phyloP scores from a whole-genome alignment of 345 rosid genomes.

The Trapa incisa region DNA sequence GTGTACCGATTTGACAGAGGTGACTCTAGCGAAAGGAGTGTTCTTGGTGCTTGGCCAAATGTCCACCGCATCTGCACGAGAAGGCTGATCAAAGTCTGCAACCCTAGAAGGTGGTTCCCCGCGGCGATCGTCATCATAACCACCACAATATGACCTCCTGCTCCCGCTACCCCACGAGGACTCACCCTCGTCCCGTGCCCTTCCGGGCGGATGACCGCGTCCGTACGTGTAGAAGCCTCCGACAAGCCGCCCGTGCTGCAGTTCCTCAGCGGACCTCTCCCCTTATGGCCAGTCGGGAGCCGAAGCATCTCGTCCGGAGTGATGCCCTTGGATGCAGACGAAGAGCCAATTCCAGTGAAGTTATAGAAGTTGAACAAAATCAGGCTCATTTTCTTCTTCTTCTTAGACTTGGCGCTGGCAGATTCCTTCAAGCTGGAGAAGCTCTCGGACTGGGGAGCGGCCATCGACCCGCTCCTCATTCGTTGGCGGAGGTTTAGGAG shows the following conservation, averaged over 20 bases:
- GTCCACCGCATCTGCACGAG: conserved; percentile 87
- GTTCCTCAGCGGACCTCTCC: conserved; percentile 78
- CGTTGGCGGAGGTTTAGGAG: conserved; percentile 25
- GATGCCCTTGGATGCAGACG: conserved; percentile 26
- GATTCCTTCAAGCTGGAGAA: conserved; percentile 75
- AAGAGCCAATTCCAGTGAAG: conserved; percentile 10
- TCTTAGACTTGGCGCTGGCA: conserved; percentile 53
- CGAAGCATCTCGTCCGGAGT: conserved; percentile 69
- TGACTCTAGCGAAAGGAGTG: conserved; percentile 41
- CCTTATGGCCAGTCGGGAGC: conserved; percentile 85
- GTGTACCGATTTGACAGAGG: conserved; percentile 45
- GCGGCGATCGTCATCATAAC: conserved; percentile 68
- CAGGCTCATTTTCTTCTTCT: conserved; percentile 60
- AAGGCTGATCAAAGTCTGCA: conserved; percentile 65
- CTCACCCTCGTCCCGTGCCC: conserved; percentile 35
- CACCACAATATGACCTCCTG: conserved; percentile 64
- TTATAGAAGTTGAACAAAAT: conserved; percentile 36
- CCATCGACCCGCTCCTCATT: conserved; percentile 32
- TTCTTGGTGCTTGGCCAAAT: conserved; percentile 73
- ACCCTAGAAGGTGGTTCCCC: conserved; percentile 52
- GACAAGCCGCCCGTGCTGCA: conserved; percentile 66
- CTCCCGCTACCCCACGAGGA: conserved; percentile 45
- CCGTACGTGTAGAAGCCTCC: conserved; percentile 72
- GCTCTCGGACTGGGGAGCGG: conserved; percentile 32
- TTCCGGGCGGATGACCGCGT: conserved; percentile 27